Conservation (phyloP, 768 basidiomycete species). For the Lentinula guzmanii region DNA sequence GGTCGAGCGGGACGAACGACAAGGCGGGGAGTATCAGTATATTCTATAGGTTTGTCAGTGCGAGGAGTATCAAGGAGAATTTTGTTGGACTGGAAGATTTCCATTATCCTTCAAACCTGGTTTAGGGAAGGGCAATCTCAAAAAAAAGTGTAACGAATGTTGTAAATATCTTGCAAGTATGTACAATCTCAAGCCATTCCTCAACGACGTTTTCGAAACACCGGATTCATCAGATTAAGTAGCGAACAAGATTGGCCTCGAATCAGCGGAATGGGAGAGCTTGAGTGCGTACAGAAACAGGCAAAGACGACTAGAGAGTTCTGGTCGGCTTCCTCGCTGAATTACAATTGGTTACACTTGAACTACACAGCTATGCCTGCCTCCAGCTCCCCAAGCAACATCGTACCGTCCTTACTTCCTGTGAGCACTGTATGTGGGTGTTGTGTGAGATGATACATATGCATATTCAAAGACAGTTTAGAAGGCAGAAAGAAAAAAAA, state of each 20-base stretch:
- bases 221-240: too few relatives aligned
- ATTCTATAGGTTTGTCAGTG: conserved; percentile 74
- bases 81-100: conserved; percentile 81
- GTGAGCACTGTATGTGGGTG: conserved; percentile 54
- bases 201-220: too few relatives aligned
- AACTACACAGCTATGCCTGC: conserved; percentile 41
- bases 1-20: conserved; percentile 94
- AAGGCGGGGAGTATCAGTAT: conserved; percentile 85
- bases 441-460: conserved; percentile 17
- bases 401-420: conserved; percentile 87
- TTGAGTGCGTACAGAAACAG: too few relatives aligned
- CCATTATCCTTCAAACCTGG: conserved; percentile 82
- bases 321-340: too few relatives aligned
- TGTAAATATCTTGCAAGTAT: too few relatives aligned
- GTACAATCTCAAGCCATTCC: too few relatives aligned
- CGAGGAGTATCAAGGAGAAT: conserved; percentile 95
- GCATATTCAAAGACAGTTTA: background rate
- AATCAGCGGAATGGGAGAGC: too few relatives aligned
- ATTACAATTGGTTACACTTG: background rate
- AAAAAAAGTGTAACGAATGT: too few relatives aligned
- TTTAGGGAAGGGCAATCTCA: conserved; percentile 25
- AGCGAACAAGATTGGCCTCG: too few relatives aligned
- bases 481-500: background rate
- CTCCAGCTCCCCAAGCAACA: conserved; percentile 90
- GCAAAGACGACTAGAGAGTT: too few relatives aligned